Conservation (phyloP, 2,329 filamentous ascomycete species). For the Aspergillus sp. region DNA sequence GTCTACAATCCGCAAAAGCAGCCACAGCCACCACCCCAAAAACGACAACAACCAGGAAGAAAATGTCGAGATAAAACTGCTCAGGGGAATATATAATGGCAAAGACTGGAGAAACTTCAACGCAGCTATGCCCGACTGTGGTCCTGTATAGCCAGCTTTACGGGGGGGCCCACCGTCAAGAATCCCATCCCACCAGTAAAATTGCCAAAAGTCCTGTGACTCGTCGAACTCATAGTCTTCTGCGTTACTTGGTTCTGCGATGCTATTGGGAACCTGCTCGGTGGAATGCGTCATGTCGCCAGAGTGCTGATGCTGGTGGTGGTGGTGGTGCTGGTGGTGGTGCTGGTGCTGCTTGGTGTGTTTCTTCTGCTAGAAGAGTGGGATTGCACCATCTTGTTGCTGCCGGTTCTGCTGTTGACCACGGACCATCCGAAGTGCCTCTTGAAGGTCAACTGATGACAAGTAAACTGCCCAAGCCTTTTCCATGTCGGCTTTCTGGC, state of each 20-base stretch:
- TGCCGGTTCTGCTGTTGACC: too few species aligned
- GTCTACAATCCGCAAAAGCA: too few species aligned
- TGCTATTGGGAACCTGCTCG: constrained; percentile 9
- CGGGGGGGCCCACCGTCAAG: constrained; percentile 11
- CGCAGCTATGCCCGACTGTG: constrained; percentile 12
- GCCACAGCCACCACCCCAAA: too few species aligned
- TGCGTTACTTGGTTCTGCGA: constrained; percentile 12
- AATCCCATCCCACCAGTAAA: constrained; percentile 14
- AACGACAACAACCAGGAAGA: background rate
- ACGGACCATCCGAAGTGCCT: constrained; percentile 8
- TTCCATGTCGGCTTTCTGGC: constrained; percentile 8
- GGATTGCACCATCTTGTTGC: too few species aligned
- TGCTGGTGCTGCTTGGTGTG: too few species aligned
- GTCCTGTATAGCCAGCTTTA: constrained; percentile 13
- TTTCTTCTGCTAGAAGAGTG: too few species aligned
- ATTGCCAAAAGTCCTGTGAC: constrained; percentile 14
- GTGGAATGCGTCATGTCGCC: constrained; percentile 10
- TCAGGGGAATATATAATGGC: constrained; percentile 11
- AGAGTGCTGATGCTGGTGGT: constrained; percentile 5
- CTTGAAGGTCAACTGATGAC: constrained; percentile 11
- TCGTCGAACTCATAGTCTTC: constrained; percentile 16
- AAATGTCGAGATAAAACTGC: constrained; percentile 10
- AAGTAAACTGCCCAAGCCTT: constrained; percentile 10
- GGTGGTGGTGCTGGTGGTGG: too few species aligned
- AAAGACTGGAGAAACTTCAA: constrained; percentile 13